phyloP scores from a whole-genome alignment of 2,329 filamentous ascomycete species.

The Albophoma yamanashiensis region DNA sequence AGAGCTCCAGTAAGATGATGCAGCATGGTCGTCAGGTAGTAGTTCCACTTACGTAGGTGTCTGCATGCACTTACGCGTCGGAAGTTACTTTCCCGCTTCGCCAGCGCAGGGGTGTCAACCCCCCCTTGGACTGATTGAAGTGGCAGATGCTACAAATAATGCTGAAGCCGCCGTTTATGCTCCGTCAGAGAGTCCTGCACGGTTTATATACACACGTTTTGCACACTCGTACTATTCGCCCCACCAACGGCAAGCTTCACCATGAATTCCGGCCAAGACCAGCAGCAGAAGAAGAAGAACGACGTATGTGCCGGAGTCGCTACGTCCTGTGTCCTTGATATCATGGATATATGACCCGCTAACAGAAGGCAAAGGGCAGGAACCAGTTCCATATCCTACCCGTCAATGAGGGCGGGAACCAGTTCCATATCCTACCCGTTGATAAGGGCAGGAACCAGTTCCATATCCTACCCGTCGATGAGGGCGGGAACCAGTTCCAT shows the following conservation, averaged over 20 bases:
- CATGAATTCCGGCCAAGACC: conserved; percentile 10
- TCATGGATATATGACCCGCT: neutral
- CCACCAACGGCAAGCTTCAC: neutral
- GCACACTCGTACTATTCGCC: neutral
- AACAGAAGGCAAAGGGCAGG: conserved; percentile 24
- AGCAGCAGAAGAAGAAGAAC: conserved; percentile 7
- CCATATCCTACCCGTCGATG: conserved; percentile 33
- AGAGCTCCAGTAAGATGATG: too few relatives aligned
- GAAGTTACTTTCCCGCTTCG: neutral
- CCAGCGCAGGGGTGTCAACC: conserved; percentile 2
- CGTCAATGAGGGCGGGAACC: conserved; percentile 32
- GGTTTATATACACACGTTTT: neutral
- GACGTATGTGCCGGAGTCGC: conserved; percentile 14
- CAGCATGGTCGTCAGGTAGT: too few relatives aligned
- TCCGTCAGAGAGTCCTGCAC: neutral
- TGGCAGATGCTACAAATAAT: neutral
- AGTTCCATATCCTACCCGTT: conserved; percentile 34
- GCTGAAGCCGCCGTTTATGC: neutral
- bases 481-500: conserved; percentile 32
- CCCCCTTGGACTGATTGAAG: neutral
- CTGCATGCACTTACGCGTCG: neutral
- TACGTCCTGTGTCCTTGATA: neutral
- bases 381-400: conserved; percentile 35
- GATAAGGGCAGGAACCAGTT: conserved; percentile 33
- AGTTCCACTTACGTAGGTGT: conserved; percentile 1